Conservation (phyloP, 768 basidiomycete species). For the Tricholoma terreum region DNA sequence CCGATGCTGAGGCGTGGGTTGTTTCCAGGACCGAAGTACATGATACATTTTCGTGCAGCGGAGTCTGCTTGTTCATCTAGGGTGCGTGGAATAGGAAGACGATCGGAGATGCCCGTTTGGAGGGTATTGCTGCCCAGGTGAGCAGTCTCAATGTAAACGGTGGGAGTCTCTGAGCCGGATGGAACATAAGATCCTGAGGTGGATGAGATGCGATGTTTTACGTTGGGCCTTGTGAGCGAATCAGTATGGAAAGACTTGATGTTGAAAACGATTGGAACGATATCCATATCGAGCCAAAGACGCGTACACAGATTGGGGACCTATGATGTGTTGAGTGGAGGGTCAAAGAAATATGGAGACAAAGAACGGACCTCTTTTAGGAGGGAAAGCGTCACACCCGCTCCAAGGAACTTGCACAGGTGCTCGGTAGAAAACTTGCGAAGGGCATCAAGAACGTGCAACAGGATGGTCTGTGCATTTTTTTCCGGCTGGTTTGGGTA, state of each 20-base stretch:
- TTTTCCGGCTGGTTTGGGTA: slow-evolving; percentile 47
- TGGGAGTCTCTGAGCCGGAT: slow-evolving; percentile 76
- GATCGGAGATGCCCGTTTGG: slow-evolving; percentile 47
- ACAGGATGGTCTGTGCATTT: slow-evolving; percentile 60
- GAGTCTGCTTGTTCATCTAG: slow-evolving; percentile 85
- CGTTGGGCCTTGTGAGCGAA: slow-evolving; percentile 70
- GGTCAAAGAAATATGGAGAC: slow-evolving; percentile 12
- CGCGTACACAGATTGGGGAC: slow-evolving; percentile 81
- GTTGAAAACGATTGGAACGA: slow-evolving; percentile 83
- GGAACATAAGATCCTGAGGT: slow-evolving; percentile 75
- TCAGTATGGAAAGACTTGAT: slow-evolving; percentile 83
- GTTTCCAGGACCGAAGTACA: slow-evolving; percentile 81
- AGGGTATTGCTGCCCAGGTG: slow-evolving; percentile 44
- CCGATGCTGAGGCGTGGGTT: slow-evolving; percentile 83
- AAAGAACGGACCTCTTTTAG: slow-evolving; percentile 56
- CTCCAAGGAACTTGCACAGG: slow-evolving; percentile 83
- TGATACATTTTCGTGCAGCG: slow-evolving; percentile 79
- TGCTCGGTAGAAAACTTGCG: slow-evolving; percentile 74
- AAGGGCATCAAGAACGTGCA: slow-evolving; percentile 59
- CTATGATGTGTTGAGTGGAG: slow-evolving; percentile 32
- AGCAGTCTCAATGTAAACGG: slow-evolving; percentile 59
- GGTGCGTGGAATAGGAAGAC: slow-evolving; percentile 71
- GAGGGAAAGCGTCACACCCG: slow-evolving; percentile 70
- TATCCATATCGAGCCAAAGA: slow-evolving; percentile 79
- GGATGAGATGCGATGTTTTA: slow-evolving; percentile 81